Base-by-base conservation (phyloP, 2,329 filamentous ascomycete species). In the Neonectria hederae region DNA sequence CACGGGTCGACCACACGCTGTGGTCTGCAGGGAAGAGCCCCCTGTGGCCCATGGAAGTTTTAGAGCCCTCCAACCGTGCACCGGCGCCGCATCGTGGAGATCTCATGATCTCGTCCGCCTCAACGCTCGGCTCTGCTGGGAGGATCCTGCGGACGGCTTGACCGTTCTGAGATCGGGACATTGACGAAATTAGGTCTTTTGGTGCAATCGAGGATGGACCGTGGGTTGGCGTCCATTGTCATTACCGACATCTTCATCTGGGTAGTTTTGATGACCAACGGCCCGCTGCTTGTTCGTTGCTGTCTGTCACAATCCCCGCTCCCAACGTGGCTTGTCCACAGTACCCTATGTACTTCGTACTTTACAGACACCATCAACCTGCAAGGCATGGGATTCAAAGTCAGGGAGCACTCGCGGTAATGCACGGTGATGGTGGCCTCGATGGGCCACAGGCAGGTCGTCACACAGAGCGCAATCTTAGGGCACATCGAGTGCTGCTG, bases 21-120 rank as follows among this genome's bases (percentile, higher is more conserved):
- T 70, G 67, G 67, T 58, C 58, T 45, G 62, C 19, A 54, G 63
- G 43, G 28, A 40, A 51, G 21, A n/a, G 48, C 17, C 56, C 28
- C 52, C 43, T 65, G 49, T 70, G 64, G 64, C 40, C 61, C 54
- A 48, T 30, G 58, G 38, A 40, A 10, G 38, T 19, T 55, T 58
- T 59, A n/a, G 58, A 28, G 38, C 38, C 48, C 56, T 69, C 45
- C 62, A 72, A 54, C 70, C 67, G 67, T 73, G 70, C 71, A 57
- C 59, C 54, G 38, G 57, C 64, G 71, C 69, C 71, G 67, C 71
- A 73, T 73, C 71, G 68, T 71, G 69, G 69, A 63, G 71, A 73
- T 73, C 68, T 73, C 68, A 68, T 69, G 61, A 73, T 72, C 61
- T 59, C 60, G 63, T 59, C 60, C 61, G 62, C 65, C 60, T 59